Base-by-base conservation (phyloP, 2,329 filamentous ascomycete species). In the Fusarium praegraminearum region DNA sequence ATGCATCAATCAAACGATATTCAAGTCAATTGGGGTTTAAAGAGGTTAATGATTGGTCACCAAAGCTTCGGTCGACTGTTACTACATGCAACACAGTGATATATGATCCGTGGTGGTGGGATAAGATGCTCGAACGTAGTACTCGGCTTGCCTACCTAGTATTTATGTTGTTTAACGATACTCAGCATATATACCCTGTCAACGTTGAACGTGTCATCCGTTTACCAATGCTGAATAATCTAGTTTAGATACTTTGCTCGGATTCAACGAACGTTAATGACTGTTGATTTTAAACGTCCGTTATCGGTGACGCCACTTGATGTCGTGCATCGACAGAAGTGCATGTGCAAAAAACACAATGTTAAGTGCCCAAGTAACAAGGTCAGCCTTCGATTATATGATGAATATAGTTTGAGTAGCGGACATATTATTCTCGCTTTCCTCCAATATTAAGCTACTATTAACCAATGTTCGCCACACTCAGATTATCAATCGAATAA, bases 221-320 rank as follows among this genome's bases (percentile, higher is more conserved):
- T 52, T 28, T 12, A 20, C 24, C 24, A 15, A 11, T 41, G 35
- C 49, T 41, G 24, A 41, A 22, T 52, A 40, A 52, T 30, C 24
- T 12, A 38, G 13, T 46, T n/a, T 20, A 20, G 13, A 30, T 45
- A n/a, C 16, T 45, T 45, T 20, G 20, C 18, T 30, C 7, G 18
- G 43, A 18, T 30, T 44, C 18, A 15, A 45, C 22, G 15, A 18
- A 44, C 33, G 44, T 18, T 11, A 24, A 43, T 32, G 18, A 47
- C 44, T 44, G 43, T 45, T 61, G 24, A 16, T 12, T 22, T 40
- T 40, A 28, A 32, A 44, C 33, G 63, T 54, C 67, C 63, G 67
- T 68, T 71, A 71, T 70, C 63, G 67, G 67, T 65, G 47, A 61
- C 54, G 54, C 67, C 63, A 70, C 43, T 65, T 49, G 36, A 65